phyloP scores from a whole-genome alignment of 1,139 yeast genomes.

The Candida gigantensis region DNA sequence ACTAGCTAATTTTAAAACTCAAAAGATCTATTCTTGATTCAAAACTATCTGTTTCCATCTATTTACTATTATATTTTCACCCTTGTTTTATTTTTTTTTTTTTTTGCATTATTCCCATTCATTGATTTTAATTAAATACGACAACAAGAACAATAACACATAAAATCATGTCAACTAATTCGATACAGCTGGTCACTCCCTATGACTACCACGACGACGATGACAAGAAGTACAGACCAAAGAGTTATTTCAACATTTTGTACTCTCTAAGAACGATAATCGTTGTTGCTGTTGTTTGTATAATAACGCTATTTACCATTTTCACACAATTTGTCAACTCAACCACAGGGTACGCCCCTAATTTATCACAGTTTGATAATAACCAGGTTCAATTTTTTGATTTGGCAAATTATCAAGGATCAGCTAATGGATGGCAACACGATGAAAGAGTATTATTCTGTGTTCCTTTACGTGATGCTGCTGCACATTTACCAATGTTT shows the following conservation, averaged over 20 bases:
- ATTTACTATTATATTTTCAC: no score
- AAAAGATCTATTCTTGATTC: no score
- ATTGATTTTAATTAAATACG: no score
- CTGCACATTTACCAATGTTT: slow-evolving; percentile 64
- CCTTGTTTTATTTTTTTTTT: no score
- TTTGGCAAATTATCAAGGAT: slow-evolving; percentile 44
- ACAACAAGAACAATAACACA: no score
- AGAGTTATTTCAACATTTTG: slow-evolving; percentile 1
- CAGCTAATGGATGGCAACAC: slow-evolving; percentile 54
- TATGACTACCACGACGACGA: slow-evolving; percentile 16
- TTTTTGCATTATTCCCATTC: not conserved
- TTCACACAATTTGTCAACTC: slow-evolving; percentile 4
- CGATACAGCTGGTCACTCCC: slow-evolving; percentile 16
- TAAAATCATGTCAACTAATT: slow-evolving; percentile 10
- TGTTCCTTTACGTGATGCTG: slow-evolving; percentile 63
- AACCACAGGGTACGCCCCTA: slow-evolving; percentile 23
- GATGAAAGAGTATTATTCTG: slow-evolving; percentile 57
- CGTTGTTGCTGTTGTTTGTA: slow-evolving; percentile 6
- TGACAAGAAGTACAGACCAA: slow-evolving; percentile 6
- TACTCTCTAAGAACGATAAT: slow-evolving; percentile 5
- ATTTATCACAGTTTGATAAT: slow-evolving; percentile 23
- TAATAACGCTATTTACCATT: slow-evolving; percentile 9
- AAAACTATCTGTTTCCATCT: no score
- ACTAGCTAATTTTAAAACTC: no score
- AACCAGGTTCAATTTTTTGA: slow-evolving; percentile 43